These are phyloP conservation scores for Candida chauliodis DNA, from an alignment of 805 yeast genomes.

Conservation along the genomic window DNA sequence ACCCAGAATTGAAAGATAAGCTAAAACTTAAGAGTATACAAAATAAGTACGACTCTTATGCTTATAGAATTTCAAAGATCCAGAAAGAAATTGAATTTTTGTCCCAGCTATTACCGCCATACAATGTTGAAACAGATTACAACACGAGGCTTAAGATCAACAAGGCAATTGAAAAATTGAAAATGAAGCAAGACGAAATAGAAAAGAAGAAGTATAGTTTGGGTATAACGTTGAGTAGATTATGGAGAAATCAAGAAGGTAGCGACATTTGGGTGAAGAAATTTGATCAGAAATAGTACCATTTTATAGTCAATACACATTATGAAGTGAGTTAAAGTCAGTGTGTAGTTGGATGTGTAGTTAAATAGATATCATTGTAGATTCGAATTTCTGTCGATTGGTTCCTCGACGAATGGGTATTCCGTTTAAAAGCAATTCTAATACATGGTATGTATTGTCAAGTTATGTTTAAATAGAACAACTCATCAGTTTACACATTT, in stretches of 20 bases:
- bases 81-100: constrained; percentile 39
- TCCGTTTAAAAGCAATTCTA: too few species aligned
- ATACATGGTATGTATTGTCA: too few species aligned
- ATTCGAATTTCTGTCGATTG: too few species aligned
- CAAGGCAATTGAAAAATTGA: constrained; percentile 37
- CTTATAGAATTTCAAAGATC: constrained; percentile 30
- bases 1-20: constrained; percentile 9
- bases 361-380: too few species aligned
- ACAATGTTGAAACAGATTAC: constrained; percentile 41
- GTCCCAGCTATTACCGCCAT: constrained; percentile 39
- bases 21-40: constrained; percentile 23
- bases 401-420: too few species aligned
- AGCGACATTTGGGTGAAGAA: constrained; percentile 41
- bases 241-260: constrained; percentile 42
- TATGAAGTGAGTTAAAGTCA: too few species aligned
- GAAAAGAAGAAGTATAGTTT: constrained; percentile 38
- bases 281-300: constrained; percentile 10
- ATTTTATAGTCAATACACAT: too few species aligned
- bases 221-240: constrained; percentile 40
- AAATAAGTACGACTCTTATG: constrained; percentile 32
- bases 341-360: too few species aligned
- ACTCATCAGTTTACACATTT: too few species aligned
- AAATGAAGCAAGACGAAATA: constrained; percentile 38
- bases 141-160: constrained; percentile 37
- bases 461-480: too few species aligned